Conservation (phyloP, 176 grass and related monocot species). For the Thalia dealbata region DNA sequence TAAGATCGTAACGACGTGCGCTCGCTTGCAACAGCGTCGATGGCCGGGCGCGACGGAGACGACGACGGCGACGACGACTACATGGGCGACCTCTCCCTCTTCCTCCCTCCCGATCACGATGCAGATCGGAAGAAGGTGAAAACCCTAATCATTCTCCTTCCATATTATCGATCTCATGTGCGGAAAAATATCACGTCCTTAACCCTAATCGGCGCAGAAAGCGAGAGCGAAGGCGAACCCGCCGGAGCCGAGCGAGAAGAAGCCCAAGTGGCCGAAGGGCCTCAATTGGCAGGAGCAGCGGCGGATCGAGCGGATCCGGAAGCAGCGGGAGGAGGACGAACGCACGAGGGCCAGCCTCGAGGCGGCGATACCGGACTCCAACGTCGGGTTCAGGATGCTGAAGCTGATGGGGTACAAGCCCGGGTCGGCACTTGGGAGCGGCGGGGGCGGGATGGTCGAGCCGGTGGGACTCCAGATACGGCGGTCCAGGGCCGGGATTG, state of each 20-base stretch:
- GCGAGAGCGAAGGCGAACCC: constrained; percentile 19
- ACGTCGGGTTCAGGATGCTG: constrained; percentile 82
- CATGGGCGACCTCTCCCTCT: constrained; percentile 75
- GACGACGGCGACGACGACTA: constrained; percentile 57
- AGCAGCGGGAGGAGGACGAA: constrained; percentile 69
- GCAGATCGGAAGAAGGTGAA: constrained; percentile 20
- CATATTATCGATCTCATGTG: neutral
- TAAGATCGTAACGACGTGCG: too few species aligned
- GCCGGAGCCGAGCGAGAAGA: neutral
- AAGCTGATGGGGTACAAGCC: constrained; percentile 68
- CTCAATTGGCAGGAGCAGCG: constrained; percentile 53
- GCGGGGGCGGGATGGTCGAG: constrained; percentile 29
- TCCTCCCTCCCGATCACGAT: constrained; percentile 35
- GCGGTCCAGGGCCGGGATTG: constrained; percentile 51
- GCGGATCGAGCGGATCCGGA: constrained; percentile 40
- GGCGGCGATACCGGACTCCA: constrained; percentile 68
- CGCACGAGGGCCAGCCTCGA: constrained; percentile 40
- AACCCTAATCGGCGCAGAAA: constrained; percentile 3
- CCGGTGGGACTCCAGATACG: constrained; percentile 69
- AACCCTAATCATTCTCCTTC: neutral
- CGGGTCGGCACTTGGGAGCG: constrained; percentile 24
- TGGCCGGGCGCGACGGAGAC: constrained; percentile 10
- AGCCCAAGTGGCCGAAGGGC: constrained; percentile 39
- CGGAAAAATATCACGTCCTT: neutral
- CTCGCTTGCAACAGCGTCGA: neutral